Conservation (phyloP, 192 early-diverging fungal species). For the Borealophlyctis nickersoniae region DNA sequence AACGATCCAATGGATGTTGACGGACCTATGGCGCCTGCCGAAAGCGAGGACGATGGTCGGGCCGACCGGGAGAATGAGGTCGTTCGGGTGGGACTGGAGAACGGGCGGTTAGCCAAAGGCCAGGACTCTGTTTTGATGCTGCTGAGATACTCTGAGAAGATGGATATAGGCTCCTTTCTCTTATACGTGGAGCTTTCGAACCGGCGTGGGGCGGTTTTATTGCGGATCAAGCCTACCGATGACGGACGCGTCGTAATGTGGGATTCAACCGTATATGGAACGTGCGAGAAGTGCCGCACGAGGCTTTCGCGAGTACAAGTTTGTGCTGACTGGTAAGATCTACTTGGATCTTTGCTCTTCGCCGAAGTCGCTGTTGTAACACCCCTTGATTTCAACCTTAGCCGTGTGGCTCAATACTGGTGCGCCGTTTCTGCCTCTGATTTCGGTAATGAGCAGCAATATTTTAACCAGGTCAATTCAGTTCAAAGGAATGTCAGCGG, state of each 20-base stretch:
- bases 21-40: too few relatives aligned
- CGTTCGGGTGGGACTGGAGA: too few relatives aligned
- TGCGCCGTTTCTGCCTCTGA: too few relatives aligned
- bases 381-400: neutral
- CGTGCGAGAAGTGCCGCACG: neutral
- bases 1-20: too few relatives aligned
- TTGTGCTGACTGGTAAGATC: neutral
- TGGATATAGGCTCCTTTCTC: conserved; percentile 17
- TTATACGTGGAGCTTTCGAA: neutral
- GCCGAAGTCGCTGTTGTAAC: neutral
- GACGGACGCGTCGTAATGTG: neutral
- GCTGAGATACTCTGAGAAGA: conserved; percentile 12
- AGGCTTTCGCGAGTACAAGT: neutral
- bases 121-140: conserved; percentile 3
- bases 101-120: neutral
- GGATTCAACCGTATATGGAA: neutral
- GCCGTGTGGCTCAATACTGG: too few relatives aligned
- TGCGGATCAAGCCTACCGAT: neutral
- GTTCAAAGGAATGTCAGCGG: too few relatives aligned
- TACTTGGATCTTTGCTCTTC: too few relatives aligned
- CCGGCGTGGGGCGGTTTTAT: neutral
- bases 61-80: too few relatives aligned
- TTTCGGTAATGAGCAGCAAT: too few relatives aligned
- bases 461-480: too few relatives aligned
- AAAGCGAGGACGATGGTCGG: too few relatives aligned